A percentile compares a stretch with the other conserved stretches of the same genome.
Evolutionary conservation across 768 basidiomycete genomes (phyloP).

Genomic region (Leccinum variicolor): DNA sequence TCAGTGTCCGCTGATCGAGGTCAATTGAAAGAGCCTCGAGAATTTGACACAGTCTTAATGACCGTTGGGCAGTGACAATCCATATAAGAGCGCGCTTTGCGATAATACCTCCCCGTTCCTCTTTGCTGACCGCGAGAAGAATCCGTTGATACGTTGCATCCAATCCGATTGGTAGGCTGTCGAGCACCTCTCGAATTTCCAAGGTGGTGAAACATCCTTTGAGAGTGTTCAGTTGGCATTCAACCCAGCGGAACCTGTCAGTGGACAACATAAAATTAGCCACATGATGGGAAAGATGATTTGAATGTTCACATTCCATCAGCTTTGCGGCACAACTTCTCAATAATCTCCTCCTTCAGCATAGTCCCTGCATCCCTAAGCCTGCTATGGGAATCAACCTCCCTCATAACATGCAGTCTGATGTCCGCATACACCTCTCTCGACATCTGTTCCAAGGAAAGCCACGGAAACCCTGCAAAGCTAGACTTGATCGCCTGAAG

Average conservation of each 20-base stretch:
- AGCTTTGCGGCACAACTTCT: neutral
- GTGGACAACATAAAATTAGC: neutral
- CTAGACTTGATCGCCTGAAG: slow-evolving; percentile 5
- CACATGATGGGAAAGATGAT: fast-evolving
- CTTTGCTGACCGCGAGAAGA: neutral
- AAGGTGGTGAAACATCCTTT: neutral
- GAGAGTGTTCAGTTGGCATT: neutral
- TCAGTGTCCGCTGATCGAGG: neutral
- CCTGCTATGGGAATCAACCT: slow-evolving; percentile 4
- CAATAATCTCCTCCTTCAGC: slow-evolving; percentile 7
- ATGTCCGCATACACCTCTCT: slow-evolving; percentile 9
- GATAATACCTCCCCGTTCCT: neutral
- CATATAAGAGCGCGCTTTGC: neutral
- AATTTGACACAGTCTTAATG: neutral
- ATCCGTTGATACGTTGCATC: neutral
- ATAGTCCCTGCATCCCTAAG: neutral
- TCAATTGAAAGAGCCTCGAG: neutral
- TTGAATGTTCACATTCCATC: slow-evolving; percentile 9
- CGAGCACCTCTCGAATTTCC: neutral
- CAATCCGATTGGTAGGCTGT: neutral
- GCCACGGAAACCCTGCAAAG: neutral
- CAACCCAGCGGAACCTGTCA: neutral
- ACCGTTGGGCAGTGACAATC: neutral
- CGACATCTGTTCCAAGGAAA: slow-evolving; percentile 3
- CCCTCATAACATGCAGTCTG: neutral